Conservation (phyloP, 805 yeast species). For the Yarrowia yakushimensis region DNA sequence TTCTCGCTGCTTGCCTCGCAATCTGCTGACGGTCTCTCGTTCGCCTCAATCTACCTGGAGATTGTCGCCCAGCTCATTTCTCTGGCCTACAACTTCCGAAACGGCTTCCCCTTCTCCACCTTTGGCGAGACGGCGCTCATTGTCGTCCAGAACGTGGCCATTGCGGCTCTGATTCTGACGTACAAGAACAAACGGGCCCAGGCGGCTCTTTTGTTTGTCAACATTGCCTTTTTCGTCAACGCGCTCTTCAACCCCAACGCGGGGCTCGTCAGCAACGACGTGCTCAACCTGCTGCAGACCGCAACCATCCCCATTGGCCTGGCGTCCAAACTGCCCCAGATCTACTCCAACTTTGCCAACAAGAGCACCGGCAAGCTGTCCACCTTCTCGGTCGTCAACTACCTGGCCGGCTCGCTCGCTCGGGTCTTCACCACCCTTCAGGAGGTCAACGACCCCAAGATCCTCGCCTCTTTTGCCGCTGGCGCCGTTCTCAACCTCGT, state of each 20-base stretch:
- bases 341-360: conserved; percentile 36
- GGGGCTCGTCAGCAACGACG: conserved; percentile 32
- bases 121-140: conserved; percentile 43
- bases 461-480: conserved; percentile 37
- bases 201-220: conserved; percentile 30
- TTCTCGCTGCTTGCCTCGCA: conserved; percentile 36
- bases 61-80: conserved; percentile 38
- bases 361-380: conserved; percentile 44
- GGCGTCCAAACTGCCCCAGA: conserved; percentile 42
- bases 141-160: conserved; percentile 39
- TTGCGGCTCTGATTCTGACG: conserved; percentile 36
- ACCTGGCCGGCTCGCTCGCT: conserved; percentile 41
- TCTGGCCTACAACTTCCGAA: conserved; percentile 41
- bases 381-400: conserved; percentile 40
- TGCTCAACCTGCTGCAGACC: conserved; percentile 35
- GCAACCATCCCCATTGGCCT: conserved; percentile 41
- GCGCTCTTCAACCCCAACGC: conserved; percentile 32
- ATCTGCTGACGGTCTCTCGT: conserved; percentile 41
- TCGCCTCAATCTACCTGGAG: conserved; percentile 39
- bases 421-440: conserved; percentile 43
- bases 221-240: conserved; percentile 29
- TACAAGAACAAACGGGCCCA: conserved; percentile 31
- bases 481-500: conserved; percentile 39
- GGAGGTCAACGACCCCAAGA: conserved; percentile 39
- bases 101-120: conserved; percentile 39